phyloP scores from a whole-genome alignment of 2,329 filamentous ascomycete species.

The Cladophialophora chaetospira region DNA sequence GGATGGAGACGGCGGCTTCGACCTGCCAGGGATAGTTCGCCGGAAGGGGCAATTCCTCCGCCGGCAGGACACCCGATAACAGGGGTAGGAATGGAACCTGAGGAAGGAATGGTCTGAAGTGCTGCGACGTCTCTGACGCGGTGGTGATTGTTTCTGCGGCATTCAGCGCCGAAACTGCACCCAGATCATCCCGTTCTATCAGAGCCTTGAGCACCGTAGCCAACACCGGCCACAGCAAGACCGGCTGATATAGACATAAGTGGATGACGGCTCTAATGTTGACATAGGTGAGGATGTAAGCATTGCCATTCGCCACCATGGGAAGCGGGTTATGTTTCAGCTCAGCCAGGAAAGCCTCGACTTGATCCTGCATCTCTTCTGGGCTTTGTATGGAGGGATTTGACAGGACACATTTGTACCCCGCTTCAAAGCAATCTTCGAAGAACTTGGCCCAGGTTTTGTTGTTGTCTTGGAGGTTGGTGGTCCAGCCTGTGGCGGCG shows the following conservation, averaged over 20 bases:
- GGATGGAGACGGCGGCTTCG: slow-evolving; percentile 28
- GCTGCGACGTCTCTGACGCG: not conserved
- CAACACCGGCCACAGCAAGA: slow-evolving; percentile 36
- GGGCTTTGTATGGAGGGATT: slow-evolving; percentile 8
- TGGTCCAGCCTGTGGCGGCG: slow-evolving; percentile 52
- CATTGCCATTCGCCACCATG: slow-evolving; percentile 39
- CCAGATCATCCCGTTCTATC: slow-evolving; percentile 36
- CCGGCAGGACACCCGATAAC: not conserved
- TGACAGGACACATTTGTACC: slow-evolving; percentile 50
- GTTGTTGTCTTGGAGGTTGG: slow-evolving; percentile 57
- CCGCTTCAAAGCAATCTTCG: slow-evolving; percentile 55
- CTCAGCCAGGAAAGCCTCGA: slow-evolving; percentile 20
- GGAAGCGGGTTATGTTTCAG: slow-evolving; percentile 34
- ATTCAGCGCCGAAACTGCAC: not conserved
- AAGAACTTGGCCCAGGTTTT: slow-evolving; percentile 57
- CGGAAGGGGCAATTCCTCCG: slow-evolving; percentile 7
- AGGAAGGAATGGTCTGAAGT: slow-evolving; percentile 15
- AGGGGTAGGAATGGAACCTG: not conserved
- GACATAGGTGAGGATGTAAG: slow-evolving; percentile 54
- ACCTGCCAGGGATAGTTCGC: slow-evolving; percentile 23
- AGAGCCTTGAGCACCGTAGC: slow-evolving; percentile 46
- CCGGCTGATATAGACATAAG: slow-evolving; percentile 22
- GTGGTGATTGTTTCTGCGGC: not conserved
- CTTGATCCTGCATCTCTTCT: slow-evolving; percentile 22
- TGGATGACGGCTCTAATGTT: slow-evolving; percentile 48